Percentiles rank a stretch among this genome's conserved stretches.
These are phyloP conservation scores for Grigorovia transvaalensis DNA, from an alignment of 805 yeast genomes.

Conservation along the genomic window DNA sequence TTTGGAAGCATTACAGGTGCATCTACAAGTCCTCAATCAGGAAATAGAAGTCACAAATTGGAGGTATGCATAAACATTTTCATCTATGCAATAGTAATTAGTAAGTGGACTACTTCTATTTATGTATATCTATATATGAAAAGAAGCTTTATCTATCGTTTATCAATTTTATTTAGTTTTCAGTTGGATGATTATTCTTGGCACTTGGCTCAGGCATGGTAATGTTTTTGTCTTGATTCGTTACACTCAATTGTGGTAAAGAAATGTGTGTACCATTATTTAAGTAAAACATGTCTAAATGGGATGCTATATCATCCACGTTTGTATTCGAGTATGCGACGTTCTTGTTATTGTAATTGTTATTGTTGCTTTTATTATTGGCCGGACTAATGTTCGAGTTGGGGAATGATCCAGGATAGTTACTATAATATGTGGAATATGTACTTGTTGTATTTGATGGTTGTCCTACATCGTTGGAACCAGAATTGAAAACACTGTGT, in stretches of 20 bases:
- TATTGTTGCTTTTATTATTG: too few relatives aligned
- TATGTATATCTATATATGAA: neutral
- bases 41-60: too few relatives aligned
- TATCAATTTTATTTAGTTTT: neutral
- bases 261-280: slow-evolving; percentile 24
- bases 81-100: neutral
- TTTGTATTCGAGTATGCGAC: neutral
- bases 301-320: slow-evolving; percentile 20
- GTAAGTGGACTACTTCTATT: neutral
- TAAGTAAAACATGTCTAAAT: slow-evolving; percentile 22
- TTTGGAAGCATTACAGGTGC: too few relatives aligned
- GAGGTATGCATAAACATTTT: too few relatives aligned
- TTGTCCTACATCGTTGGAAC: slow-evolving; percentile 1
- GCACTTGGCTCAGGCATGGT: neutral
- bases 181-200: neutral
- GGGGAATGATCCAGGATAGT: slow-evolving; percentile 28
- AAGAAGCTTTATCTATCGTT: neutral
- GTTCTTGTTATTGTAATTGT: slow-evolving; percentile 7
- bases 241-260: slow-evolving; percentile 24
- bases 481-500: slow-evolving; percentile 10
- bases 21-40: too few relatives aligned
- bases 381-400: slow-evolving; percentile 2
- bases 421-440: slow-evolving; percentile 11
- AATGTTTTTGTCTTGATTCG: slow-evolving; percentile 13
- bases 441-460: slow-evolving; percentile 5